Evolutionary conservation across 805 yeast species (phyloP).

Genomic region (Starmerella sirachaensis): DNA sequence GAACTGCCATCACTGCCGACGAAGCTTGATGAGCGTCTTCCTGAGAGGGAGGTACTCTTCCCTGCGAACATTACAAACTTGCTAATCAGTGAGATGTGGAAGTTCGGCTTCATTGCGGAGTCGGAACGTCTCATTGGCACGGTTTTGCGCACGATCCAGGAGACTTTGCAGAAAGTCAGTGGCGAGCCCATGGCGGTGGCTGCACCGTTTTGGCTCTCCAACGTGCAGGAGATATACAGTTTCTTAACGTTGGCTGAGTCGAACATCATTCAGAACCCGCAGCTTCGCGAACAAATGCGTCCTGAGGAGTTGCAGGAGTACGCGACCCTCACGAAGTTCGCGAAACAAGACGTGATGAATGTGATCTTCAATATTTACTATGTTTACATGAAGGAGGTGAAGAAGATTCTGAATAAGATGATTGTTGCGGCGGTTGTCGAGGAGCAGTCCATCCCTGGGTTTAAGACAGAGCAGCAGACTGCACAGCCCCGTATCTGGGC

Average conservation of each 20-base stretch:
- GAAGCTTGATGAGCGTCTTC: slow-evolving; percentile 68
- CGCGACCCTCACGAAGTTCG: slow-evolving; percentile 74
- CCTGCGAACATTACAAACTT: slow-evolving; percentile 92
- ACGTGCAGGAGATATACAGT: slow-evolving; percentile 88
- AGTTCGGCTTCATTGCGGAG: slow-evolving; percentile 84
- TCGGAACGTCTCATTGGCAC: slow-evolving; percentile 84
- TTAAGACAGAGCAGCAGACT: slow-evolving; percentile 78
- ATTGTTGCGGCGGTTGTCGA: slow-evolving; percentile 90
- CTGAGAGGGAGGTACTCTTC: slow-evolving; percentile 83
- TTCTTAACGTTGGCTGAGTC: slow-evolving; percentile 89
- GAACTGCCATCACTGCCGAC: slow-evolving; percentile 82
- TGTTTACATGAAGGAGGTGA: slow-evolving; percentile 94
- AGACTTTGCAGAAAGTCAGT: slow-evolving; percentile 61
- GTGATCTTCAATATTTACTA: slow-evolving; percentile 88
- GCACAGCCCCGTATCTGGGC: slow-evolving; percentile 62
- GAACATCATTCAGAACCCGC: slow-evolving; percentile 77
- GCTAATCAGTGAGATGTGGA: slow-evolving; percentile 94
- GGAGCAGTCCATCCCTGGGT: slow-evolving; percentile 93
- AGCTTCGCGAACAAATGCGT: slow-evolving; percentile 70
- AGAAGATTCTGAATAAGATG: slow-evolving; percentile 78
- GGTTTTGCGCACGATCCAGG: slow-evolving; percentile 76
- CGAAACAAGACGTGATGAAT: slow-evolving; percentile 87
- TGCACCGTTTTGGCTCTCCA: slow-evolving; percentile 96
- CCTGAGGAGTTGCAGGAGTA: slow-evolving; percentile 85
- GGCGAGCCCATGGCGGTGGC: slow-evolving; percentile 81